A percentile compares a stretch with the other conserved stretches of the same genome.
These are phyloP conservation scores for Cutaneotrichosporon dermatis DNA, from an alignment of 1,284 basidiomycete species.

Conservation along the genomic window DNA sequence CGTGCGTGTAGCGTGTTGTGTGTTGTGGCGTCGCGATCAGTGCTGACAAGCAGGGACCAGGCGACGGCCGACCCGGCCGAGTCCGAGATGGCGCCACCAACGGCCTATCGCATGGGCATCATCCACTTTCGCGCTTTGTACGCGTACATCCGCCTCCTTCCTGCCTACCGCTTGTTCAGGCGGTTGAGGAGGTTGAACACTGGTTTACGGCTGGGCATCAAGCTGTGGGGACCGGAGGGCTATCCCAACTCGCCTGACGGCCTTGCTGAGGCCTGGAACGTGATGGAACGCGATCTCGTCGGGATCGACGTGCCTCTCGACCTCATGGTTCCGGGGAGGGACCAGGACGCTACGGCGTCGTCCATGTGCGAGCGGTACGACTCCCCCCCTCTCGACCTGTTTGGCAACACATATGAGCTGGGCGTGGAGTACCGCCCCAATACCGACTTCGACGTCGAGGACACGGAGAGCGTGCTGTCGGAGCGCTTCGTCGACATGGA, in stretches of 20 bases:
- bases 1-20: constrained; percentile 21
- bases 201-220: constrained; percentile 44
- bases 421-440: constrained; percentile 36
- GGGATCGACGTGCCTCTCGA: constrained; percentile 37
- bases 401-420: constrained; percentile 38
- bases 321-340: constrained; percentile 20
- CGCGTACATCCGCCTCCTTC: constrained; percentile 40
- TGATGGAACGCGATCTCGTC: constrained; percentile 44
- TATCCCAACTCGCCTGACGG: constrained; percentile 28
- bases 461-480: constrained; percentile 44
- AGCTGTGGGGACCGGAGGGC: constrained; percentile 46
- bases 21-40: background rate
- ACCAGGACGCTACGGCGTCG: constrained; percentile 6
- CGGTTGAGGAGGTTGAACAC: constrained; percentile 38
- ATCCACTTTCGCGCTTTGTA: constrained; percentile 45
- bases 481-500: constrained; percentile 47
- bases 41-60: constrained; percentile 3
- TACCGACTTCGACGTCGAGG: constrained; percentile 43
- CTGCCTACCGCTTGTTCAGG: constrained; percentile 40
- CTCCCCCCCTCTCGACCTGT: constrained; percentile 37
- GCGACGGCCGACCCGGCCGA: background rate
- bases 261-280: constrained; percentile 40
- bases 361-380: constrained; percentile 22
- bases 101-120: constrained; percentile 43
- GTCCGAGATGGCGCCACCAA: constrained; percentile 36